A percentile compares a stretch with the other conserved stretches of the same genome.
Conservation (phyloP, 169 alveolate species). For the Blepharisma undulans region DNA sequence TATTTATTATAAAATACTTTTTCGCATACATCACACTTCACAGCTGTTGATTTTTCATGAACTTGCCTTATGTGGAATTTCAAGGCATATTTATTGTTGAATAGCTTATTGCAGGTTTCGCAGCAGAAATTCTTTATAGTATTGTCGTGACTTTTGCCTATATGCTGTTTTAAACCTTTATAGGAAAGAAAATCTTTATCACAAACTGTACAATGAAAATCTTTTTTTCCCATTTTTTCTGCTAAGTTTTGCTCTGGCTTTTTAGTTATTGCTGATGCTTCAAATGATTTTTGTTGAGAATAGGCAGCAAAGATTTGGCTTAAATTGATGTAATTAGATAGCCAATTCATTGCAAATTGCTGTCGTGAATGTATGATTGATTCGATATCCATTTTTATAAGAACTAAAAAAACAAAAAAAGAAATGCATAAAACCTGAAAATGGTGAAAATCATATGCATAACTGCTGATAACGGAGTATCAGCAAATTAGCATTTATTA, state of each 20-base stretch:
- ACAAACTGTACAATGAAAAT: constrained; percentile 11
- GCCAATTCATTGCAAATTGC: not conserved
- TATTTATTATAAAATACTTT: constrained; percentile 15
- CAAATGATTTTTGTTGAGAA: not conserved
- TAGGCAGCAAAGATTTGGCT: not conserved
- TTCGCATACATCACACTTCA: constrained; percentile 12
- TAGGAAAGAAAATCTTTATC: not conserved
- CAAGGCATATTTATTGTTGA: constrained; percentile 19
- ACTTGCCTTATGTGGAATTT: constrained; percentile 17
- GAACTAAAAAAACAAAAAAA: not conserved
- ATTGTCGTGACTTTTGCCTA: constrained; percentile 8
- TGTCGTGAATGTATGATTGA: not conserved
- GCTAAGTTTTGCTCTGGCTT: not conserved
- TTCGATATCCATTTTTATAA: not conserved
- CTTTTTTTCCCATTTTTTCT: not conserved
- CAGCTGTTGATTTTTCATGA: not conserved
- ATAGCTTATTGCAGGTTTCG: not conserved
- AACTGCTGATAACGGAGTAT: not conserved
- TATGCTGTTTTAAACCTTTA: constrained; percentile 29
- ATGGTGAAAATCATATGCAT: not conserved
- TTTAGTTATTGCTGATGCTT: not conserved
- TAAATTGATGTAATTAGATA: not conserved
- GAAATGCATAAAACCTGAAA: not conserved
- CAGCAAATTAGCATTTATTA: no score
- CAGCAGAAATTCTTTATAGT: not conserved